Conservation (phyloP, 177 flowering plant species). For the Vitis hybrid region DNA sequence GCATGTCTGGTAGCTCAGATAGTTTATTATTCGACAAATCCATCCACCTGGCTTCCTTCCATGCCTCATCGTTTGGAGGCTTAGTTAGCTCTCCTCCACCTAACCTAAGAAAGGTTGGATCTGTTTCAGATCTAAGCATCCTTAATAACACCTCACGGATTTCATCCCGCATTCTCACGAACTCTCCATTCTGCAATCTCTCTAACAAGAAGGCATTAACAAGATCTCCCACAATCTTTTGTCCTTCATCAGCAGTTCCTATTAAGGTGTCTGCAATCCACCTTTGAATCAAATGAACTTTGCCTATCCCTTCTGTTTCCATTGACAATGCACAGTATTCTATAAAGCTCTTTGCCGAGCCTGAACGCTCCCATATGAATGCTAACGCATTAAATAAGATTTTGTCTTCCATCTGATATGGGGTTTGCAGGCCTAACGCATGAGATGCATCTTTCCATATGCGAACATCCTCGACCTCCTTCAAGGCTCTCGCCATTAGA, state of each 20-base stretch:
- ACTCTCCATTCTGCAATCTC: too few relatives aligned
- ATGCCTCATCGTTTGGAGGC: conserved; percentile 2
- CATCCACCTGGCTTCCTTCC: background rate
- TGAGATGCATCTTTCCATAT: background rate
- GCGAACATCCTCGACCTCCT: background rate
- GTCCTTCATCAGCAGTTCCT: too few relatives aligned
- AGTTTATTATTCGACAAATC: background rate
- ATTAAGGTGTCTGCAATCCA: too few relatives aligned
- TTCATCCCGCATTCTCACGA: background rate
- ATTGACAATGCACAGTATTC: background rate
- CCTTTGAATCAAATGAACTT: background rate
- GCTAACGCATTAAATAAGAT: background rate
- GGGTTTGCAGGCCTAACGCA: background rate
- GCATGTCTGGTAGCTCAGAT: background rate
- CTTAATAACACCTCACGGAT: background rate
- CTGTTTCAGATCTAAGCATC: background rate
- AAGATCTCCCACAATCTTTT: too few relatives aligned
- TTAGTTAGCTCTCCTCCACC: background rate
- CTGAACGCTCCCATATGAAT: background rate
- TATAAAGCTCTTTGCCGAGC: background rate
- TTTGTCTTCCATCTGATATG: background rate
- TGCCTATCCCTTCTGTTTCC: background rate
- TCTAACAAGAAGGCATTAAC: too few relatives aligned
- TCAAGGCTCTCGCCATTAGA: conserved; percentile 1
- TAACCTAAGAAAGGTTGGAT: background rate